These are phyloP conservation scores for Heliosperma pusillum DNA, from an alignment of 148 eudicot genomes.

Conservation along the genomic window DNA sequence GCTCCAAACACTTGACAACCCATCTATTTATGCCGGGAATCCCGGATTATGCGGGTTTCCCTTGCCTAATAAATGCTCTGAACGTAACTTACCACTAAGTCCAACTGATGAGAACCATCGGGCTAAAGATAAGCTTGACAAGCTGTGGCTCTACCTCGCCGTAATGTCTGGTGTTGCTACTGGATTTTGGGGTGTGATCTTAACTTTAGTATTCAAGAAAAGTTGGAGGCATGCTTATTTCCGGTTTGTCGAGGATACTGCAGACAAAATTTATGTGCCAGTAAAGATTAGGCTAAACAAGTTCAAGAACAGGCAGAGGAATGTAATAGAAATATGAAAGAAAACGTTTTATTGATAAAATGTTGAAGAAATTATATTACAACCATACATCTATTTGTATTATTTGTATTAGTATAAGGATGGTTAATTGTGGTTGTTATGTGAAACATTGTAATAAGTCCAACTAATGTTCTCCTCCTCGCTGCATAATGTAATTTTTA, in stretches of 20 bases:
- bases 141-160: slow-evolving; percentile 19
- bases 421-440: too few species aligned
- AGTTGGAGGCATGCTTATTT: slow-evolving; percentile 24
- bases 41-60: slow-evolving; percentile 40
- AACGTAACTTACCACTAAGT: background rate
- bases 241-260: slow-evolving; percentile 10
- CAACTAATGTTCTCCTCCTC: too few species aligned
- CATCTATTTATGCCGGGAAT: slow-evolving; percentile 35
- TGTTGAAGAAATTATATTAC: too few species aligned
- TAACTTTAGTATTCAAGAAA: slow-evolving; percentile 21
- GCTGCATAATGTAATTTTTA: too few species aligned
- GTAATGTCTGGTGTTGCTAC: slow-evolving; percentile 23
- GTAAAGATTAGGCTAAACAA: background rate
- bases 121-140: background rate
- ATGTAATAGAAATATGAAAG: too few species aligned
- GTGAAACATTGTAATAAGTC: too few species aligned
- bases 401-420: too few species aligned
- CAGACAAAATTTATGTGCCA: slow-evolving; percentile 1
- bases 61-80: slow-evolving; percentile 22
- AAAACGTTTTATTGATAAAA: too few species aligned
- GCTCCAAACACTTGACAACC: slow-evolving; percentile 26
- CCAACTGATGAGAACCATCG: background rate
- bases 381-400: too few species aligned
- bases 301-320: background rate
- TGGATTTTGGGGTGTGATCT: slow-evolving; percentile 36